These are phyloP conservation scores for Xylaria sp. DNA, from an alignment of 2,329 filamentous ascomycete genomes.

Conservation along the genomic window DNA sequence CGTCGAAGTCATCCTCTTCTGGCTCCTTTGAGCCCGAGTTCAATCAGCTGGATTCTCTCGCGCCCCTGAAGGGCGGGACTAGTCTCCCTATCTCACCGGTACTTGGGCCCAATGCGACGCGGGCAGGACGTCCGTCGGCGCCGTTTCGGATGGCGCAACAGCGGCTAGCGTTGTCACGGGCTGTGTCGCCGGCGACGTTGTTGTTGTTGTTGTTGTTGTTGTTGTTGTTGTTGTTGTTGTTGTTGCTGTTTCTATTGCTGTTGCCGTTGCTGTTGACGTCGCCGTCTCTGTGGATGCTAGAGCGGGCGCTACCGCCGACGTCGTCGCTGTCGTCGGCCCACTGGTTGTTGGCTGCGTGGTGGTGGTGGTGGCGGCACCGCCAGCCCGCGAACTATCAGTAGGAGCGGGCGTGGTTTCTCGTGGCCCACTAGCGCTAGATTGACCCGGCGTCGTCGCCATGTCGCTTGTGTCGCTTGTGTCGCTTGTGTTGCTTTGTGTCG, in stretches of 20 bases:
- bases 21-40: background rate
- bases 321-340: background rate
- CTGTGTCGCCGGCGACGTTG: background rate
- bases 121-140: constrained; percentile 28
- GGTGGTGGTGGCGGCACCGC: background rate
- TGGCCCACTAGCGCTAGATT: constrained; percentile 13
- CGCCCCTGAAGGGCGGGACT: background rate
- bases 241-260: background rate
- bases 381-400: constrained; percentile 7
- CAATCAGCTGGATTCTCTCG: constrained; percentile 4
- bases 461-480: background rate
- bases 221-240: background rate
- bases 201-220: background rate
- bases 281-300: background rate
- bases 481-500: background rate
- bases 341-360: constrained; percentile 4
- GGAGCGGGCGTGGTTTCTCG: constrained; percentile 18
- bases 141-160: background rate
- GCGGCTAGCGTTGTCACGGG: background rate
- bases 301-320: background rate
- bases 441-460: constrained; percentile 19
- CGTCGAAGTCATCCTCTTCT: constrained; percentile 32
- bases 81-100: constrained; percentile 28
- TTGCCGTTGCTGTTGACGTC: constrained; percentile 6
- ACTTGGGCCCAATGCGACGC: constrained; percentile 38